A percentile compares a stretch with the other conserved stretches of the same genome.
phyloP scores from a whole-genome alignment of 73 alveolate species.

The Paramecium sonneborni region DNA sequence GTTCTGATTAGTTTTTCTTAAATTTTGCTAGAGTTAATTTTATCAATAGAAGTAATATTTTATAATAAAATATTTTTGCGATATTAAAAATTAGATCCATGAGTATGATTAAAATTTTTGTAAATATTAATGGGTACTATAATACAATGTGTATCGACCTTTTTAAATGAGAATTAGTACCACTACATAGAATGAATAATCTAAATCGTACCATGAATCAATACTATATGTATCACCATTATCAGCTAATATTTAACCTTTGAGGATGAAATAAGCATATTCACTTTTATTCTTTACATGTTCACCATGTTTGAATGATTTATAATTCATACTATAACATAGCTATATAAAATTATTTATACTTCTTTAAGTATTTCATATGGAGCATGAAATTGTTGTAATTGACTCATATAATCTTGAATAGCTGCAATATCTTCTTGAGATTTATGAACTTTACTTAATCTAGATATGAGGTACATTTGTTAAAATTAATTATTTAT shows the following conservation, averaged over 20 bases:
- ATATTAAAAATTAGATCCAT: slow-evolving; percentile 6
- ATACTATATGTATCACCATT: not conserved
- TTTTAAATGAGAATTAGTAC: not conserved
- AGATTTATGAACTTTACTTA: slow-evolving; percentile 2
- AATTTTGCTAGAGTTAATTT: slow-evolving; percentile 40
- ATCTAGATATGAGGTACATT: not conserved
- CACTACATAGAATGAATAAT: slow-evolving; percentile 6
- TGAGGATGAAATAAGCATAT: not conserved
- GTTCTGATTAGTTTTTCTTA: not conserved
- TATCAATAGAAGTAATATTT: not conserved
- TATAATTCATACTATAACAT: slow-evolving; percentile 22
- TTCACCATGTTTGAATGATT: not conserved
- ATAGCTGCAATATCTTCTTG: slow-evolving; percentile 37
- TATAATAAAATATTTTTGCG: not conserved
- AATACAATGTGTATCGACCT: slow-evolving; percentile 52
- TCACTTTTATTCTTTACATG: not conserved
- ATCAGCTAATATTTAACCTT: slow-evolving; percentile 39
- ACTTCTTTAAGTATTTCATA: slow-evolving; percentile 18
- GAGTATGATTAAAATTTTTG: not conserved
- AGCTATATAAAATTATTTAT: not conserved
- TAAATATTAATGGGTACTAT: not conserved
- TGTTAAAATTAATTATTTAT: not conserved
- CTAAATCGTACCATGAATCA: slow-evolving; percentile 42
- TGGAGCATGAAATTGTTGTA: slow-evolving; percentile 30
- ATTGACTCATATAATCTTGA: slow-evolving; percentile 8